A percentile compares a stretch with the other conserved stretches of the same genome.
phyloP scores from a whole-genome alignment of 75 land plant species.

The Cryptomeria japonica region DNA sequence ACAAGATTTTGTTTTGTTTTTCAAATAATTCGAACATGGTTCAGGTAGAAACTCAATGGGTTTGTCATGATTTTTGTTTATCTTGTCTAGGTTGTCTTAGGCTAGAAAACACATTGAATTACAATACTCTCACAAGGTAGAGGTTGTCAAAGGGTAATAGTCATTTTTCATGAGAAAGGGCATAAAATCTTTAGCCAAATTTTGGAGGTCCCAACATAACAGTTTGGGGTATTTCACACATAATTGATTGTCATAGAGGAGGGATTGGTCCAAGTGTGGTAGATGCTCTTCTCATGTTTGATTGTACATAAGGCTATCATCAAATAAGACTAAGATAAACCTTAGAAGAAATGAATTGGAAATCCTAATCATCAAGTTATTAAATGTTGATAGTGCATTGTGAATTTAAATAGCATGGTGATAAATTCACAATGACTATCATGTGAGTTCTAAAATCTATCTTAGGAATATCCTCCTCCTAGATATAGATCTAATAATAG shows the following conservation, averaged over 20 bases:
- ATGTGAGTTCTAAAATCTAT: background rate
- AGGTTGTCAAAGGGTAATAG: too few species aligned
- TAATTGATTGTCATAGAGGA: background rate
- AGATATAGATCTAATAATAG: slow-evolving; percentile 1
- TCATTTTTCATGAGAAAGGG: too few species aligned
- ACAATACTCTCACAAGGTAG: too few species aligned
- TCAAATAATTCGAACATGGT: too few species aligned
- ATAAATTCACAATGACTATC: background rate
- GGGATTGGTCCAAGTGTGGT: background rate
- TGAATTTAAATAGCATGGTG: background rate
- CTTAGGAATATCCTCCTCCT: background rate
- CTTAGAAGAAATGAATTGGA: background rate
- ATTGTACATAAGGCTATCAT: background rate
- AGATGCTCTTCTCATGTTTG: background rate
- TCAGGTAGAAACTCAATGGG: too few species aligned
- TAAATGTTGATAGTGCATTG: background rate
- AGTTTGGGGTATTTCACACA: background rate
- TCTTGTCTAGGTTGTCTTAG: too few species aligned
- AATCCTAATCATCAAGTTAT: background rate
- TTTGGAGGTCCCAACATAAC: too few species aligned
- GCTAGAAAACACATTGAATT: too few species aligned
- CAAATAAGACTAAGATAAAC: background rate
- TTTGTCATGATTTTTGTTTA: too few species aligned
- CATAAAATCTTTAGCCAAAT: too few species aligned
- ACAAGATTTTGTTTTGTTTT: too few species aligned